Evolutionary conservation across 768 basidiomycete genomes (phyloP), one percentile per base, ranked within the genome.

Genomic region (Calocera cornea): DNA sequence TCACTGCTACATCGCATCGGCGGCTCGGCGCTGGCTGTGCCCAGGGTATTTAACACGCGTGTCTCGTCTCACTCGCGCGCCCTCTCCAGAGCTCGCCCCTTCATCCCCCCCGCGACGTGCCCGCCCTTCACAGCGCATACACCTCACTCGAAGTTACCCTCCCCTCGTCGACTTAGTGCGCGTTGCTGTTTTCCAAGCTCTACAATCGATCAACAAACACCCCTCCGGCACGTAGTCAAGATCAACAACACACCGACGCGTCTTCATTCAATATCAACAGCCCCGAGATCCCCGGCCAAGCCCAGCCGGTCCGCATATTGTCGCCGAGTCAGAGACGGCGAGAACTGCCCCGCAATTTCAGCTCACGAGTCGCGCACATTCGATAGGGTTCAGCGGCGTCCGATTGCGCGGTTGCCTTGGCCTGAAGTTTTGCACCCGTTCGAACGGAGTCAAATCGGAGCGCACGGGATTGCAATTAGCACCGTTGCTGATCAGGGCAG

Each of bases 361-460:
- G 14, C 27, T 47, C 44, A 19, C 44, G 44, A 17, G 44, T 38
- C 36, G 36, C 36, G 44, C 44, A 47, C 19, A 24, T 17, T 60
- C 54, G 54, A 60, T 60, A 60, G 54, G 54, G 54, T 60, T 60
- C 54, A 60, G 7, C 54, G 54, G 27, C 27, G 54, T 60, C 54
- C 54, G 54, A 60, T 60, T 60, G 54, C 54, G 54, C 19, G 44
- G 44, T 60, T 60, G 24, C 54, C 54, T 60, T 60, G 54, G 54
- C 54, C 31, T 60, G 11, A 2, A 19, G 31, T 5, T 60, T 60
- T 27, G 27, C 54, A 5, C 54, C 54, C 24, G 54, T 27, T 60
- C 54, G 27, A 38, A 29, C 54, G 54, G 54, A 60, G 5, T 10
- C 31, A 60, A 60, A 5, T 60, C 31, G 44, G 44, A 47, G 44